Percentiles rank a stretch among this genome's conserved stretches.
These are phyloP conservation scores for Fraxinus dipetala DNA, from an alignment of 305 asterid genomes.

Conservation along the genomic window DNA sequence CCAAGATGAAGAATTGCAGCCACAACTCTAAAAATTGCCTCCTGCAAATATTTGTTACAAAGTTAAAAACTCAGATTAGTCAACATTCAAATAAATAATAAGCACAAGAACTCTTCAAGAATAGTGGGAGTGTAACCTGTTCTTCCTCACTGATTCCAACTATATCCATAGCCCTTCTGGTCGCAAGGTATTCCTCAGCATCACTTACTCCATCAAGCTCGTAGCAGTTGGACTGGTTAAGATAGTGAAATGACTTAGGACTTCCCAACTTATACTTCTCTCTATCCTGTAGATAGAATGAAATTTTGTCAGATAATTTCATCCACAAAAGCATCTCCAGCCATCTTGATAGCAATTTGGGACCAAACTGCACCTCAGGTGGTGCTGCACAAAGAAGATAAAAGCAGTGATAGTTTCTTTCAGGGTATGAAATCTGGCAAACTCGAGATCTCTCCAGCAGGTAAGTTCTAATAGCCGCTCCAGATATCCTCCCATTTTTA, in stretches of 20 bases:
- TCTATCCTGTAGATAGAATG: slow-evolving; percentile 22
- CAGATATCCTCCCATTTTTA: slow-evolving; percentile 66
- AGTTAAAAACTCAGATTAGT: not conserved
- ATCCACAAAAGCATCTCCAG: not conserved
- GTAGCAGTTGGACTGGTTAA: slow-evolving; percentile 31
- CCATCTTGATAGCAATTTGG: not conserved
- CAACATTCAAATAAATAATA: not conserved
- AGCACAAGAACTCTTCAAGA: not conserved
- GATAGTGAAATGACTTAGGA: slow-evolving; percentile 29
- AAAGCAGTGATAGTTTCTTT: slow-evolving; percentile 80
- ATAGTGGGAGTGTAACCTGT: slow-evolving; percentile 20
- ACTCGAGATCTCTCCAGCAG: slow-evolving; percentile 87
- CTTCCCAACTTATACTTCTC: slow-evolving; percentile 29
- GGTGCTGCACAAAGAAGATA: slow-evolving; percentile 86
- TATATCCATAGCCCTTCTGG: slow-evolving; percentile 38
- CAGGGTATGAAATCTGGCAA: slow-evolving; percentile 77
- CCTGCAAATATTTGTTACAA: slow-evolving; percentile 37
- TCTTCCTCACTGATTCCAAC: slow-evolving; percentile 36
- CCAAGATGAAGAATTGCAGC: slow-evolving; percentile 89
- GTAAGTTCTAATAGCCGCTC: slow-evolving; percentile 82
- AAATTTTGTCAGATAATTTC: slow-evolving; percentile 1
- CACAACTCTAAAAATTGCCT: slow-evolving; percentile 76
- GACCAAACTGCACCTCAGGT: slow-evolving; percentile 42
- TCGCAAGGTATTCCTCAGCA: slow-evolving; percentile 31
- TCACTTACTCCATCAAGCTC: slow-evolving; percentile 34